These are phyloP conservation scores for Jackrogersella multiformis DNA, from an alignment of 495 filamentous ascomycete genomes.

Conservation along the genomic window DNA sequence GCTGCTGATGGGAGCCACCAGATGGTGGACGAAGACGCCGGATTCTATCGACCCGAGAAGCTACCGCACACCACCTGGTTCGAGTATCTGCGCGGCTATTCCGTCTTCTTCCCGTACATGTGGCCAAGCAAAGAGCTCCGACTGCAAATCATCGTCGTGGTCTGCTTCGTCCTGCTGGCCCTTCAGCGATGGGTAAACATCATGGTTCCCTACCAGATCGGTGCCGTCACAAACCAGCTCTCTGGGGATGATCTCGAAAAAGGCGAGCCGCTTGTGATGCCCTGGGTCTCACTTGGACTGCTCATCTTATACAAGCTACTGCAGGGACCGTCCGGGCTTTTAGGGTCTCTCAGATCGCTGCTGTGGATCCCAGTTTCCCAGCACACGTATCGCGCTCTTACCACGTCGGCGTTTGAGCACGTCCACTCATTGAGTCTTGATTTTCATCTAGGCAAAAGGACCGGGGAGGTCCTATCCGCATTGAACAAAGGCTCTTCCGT, in stretches of 20 bases:
- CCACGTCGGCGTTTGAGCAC: conserved; percentile 94
- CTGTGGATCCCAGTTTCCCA: conserved; percentile 97
- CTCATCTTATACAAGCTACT: conserved; percentile 85
- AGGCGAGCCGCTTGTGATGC: conserved; percentile 37
- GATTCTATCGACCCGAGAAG: conserved; percentile 62
- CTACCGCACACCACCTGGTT: conserved; percentile 66
- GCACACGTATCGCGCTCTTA: conserved; percentile 94
- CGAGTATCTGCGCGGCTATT: conserved; percentile 90
- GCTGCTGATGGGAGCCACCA: conserved; percentile 42
- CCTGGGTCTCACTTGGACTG: conserved; percentile 67
- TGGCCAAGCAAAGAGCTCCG: conserved; percentile 76
- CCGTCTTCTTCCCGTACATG: conserved; percentile 90
- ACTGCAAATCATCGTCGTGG: conserved; percentile 77
- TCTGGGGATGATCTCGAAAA: conserved; percentile 43
- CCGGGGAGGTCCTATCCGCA: conserved; percentile 92
- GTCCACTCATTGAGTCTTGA: conserved; percentile 94
- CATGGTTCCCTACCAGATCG: conserved; percentile 79
- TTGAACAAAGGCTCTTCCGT: conserved; percentile 95
- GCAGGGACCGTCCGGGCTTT: conserved; percentile 85
- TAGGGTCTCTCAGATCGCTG: conserved; percentile 80
- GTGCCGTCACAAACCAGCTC: conserved; percentile 74
- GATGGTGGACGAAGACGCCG: conserved; percentile 57
- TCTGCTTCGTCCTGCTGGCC: conserved; percentile 81
- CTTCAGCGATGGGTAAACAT: conserved; percentile 83
- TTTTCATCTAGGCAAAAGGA: conserved; percentile 96